Percentiles rank a stretch among this genome's conserved stretches.
These are phyloP conservation scores for Trypanosoma lewisi DNA, from an alignment of 208 protist genomes.

Conservation along the genomic window DNA sequence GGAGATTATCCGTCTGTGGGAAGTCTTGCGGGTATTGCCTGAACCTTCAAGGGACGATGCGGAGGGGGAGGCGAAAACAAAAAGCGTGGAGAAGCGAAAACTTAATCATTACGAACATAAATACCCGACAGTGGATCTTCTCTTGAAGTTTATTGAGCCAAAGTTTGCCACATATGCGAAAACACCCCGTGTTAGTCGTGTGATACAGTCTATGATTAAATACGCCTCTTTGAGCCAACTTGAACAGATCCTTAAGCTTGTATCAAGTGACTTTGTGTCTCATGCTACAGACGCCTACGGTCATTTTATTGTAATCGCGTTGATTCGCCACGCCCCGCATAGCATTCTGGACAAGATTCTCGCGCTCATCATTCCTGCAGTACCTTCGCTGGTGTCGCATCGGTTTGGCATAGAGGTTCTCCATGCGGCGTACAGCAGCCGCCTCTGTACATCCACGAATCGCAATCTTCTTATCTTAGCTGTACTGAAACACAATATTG, in stretches of 20 bases:
- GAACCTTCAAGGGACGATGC: constrained; percentile 26
- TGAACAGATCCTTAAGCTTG: constrained; percentile 47
- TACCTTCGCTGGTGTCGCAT: constrained; percentile 79
- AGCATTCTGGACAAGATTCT: constrained; percentile 68
- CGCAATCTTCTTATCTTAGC: constrained; percentile 71
- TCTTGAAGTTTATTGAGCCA: constrained; percentile 76
- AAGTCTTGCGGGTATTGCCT: constrained; percentile 58
- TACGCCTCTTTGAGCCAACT: constrained; percentile 75
- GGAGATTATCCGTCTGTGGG: constrained; percentile 86
- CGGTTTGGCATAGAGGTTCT: constrained; percentile 85
- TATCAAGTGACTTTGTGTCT: constrained; percentile 56
- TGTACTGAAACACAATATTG: constrained; percentile 83
- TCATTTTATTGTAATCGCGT: constrained; percentile 76
- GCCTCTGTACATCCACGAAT: constrained; percentile 66
- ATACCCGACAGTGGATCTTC: constrained; percentile 82
- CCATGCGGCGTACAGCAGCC: constrained; percentile 79
- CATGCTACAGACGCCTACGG: constrained; percentile 81
- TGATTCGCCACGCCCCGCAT: constrained; percentile 83
- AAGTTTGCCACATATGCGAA: constrained; percentile 64
- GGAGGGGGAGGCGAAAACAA: constrained; percentile 3
- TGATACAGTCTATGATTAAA: constrained; percentile 92
- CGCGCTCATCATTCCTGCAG: constrained; percentile 50
- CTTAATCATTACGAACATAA: constrained; percentile 79
- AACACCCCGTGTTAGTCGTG: constrained; percentile 80
- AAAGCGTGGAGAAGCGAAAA: constrained; percentile 35